Conservation (phyloP, 139 green algal genomes). For the Mesostigma viride region DNA sequence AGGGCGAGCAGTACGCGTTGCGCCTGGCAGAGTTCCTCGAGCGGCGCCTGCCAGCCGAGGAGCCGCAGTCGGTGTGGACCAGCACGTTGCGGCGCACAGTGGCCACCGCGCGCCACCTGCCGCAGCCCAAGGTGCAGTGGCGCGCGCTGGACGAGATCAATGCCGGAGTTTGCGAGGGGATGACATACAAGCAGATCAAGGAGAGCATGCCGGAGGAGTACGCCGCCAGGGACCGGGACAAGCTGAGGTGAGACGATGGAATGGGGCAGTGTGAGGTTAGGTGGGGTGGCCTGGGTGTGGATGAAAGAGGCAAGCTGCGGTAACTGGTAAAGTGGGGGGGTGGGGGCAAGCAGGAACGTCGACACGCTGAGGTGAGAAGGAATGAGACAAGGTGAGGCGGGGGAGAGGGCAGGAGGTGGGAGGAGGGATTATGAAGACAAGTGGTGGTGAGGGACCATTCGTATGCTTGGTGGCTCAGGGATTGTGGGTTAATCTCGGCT, state of each 20-base stretch:
- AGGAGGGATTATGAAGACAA: too few species aligned
- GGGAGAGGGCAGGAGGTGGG: too few species aligned
- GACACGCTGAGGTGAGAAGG: too few species aligned
- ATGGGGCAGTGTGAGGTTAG: too few species aligned
- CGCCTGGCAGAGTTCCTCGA: slow-evolving; percentile 20
- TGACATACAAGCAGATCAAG: slow-evolving; percentile 46
- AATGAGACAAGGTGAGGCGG: too few species aligned
- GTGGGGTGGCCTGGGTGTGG: too few species aligned
- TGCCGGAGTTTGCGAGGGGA: slow-evolving; percentile 41
- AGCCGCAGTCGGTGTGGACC: slow-evolving; percentile 35
- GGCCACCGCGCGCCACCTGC: slow-evolving; percentile 67
- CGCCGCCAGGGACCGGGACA: slow-evolving; percentile 20
- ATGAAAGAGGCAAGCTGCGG: too few species aligned
- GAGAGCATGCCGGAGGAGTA: slow-evolving; percentile 34
- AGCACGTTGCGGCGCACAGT: slow-evolving; percentile 85
- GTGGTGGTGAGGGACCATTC: too few species aligned
- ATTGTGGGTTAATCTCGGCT: too few species aligned
- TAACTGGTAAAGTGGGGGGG: too few species aligned
- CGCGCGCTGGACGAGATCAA: slow-evolving; percentile 42
- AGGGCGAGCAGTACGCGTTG: slow-evolving; percentile 60
- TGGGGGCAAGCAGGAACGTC: too few species aligned
- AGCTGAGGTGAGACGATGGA: slow-evolving; percentile 23
- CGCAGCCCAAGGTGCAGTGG: slow-evolving; percentile 59
- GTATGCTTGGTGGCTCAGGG: too few species aligned
- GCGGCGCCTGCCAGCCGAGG: slow-evolving; percentile 9